phyloP scores from a whole-genome alignment of 2,329 filamentous ascomycete species.

The Sporothrix sp. region DNA sequence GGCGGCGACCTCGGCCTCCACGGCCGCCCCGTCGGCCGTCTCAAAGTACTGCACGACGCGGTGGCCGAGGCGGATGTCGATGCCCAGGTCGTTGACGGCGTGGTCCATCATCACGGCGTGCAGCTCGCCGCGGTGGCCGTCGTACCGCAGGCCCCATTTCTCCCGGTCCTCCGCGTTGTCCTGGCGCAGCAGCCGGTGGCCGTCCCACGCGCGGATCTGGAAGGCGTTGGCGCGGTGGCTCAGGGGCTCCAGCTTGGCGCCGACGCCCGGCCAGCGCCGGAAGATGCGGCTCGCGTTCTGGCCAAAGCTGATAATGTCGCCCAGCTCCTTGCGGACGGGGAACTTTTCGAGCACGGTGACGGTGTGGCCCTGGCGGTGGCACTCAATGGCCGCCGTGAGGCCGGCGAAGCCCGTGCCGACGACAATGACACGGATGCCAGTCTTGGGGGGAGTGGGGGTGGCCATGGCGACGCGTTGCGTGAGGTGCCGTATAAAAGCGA shows the following conservation, averaged over 20 bases:
- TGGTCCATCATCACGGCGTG: slow-evolving; percentile 41
- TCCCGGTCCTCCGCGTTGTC: slow-evolving; percentile 16
- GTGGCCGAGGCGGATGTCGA: slow-evolving; percentile 41
- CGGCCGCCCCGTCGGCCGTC: slow-evolving; percentile 35
- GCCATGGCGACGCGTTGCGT: neutral
- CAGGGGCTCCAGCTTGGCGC: slow-evolving; percentile 37
- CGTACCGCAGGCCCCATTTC: slow-evolving; percentile 37
- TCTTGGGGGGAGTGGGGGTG: neutral
- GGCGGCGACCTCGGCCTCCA: slow-evolving; percentile 34
- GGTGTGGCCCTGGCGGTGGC: slow-evolving; percentile 47
- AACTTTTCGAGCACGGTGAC: slow-evolving; percentile 43
- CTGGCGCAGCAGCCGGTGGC: slow-evolving; percentile 15
- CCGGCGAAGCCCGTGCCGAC: slow-evolving; percentile 51
- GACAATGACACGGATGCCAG: slow-evolving; percentile 40
- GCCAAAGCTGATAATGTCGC: slow-evolving; percentile 54
- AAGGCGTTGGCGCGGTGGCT: slow-evolving; percentile 34
- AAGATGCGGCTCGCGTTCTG: slow-evolving; percentile 52
- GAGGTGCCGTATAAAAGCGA: neutral
- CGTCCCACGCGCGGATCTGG: slow-evolving; percentile 14
- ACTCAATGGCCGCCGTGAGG: slow-evolving; percentile 51
- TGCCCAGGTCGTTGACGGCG: slow-evolving; percentile 38
- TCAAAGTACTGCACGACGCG: slow-evolving; percentile 42
- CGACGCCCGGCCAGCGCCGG: slow-evolving; percentile 32
- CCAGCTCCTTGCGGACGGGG: slow-evolving; percentile 45
- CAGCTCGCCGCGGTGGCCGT: slow-evolving; percentile 44